These are phyloP conservation scores for Heterobasidion occidentale DNA, from an alignment of 1,284 basidiomycete species.

Conservation along the genomic window DNA sequence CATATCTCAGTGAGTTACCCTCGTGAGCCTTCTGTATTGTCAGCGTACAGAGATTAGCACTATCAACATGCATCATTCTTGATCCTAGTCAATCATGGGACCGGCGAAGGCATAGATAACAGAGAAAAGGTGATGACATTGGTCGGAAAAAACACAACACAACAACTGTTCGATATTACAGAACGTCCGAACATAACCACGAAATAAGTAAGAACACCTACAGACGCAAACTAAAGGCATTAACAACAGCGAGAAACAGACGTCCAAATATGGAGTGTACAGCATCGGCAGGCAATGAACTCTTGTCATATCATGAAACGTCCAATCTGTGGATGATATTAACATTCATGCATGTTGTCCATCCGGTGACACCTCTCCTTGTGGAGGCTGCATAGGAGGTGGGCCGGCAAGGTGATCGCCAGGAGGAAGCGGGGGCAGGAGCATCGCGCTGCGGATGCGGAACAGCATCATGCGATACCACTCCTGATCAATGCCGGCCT, in stretches of 20 bases:
- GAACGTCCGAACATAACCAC: neutral
- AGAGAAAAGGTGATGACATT: no score
- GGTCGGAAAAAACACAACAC: no score
- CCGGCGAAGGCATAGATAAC: no score
- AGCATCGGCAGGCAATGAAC: neutral
- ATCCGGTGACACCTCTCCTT: slow-evolving; percentile 5
- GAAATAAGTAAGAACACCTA: neutral
- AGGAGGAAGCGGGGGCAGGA: slow-evolving; percentile 39
- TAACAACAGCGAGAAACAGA: neutral
- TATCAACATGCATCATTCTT: no score
- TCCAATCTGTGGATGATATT: neutral
- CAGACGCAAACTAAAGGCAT: neutral
- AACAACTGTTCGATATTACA: no score
- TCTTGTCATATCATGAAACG: neutral
- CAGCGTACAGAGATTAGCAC: no score
- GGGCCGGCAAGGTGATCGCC: slow-evolving; percentile 10
- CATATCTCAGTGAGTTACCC: no score
- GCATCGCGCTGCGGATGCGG: slow-evolving; percentile 59
- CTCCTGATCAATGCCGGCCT: slow-evolving; percentile 65
- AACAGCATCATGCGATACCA: slow-evolving; percentile 80
- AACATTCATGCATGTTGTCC: neutral
- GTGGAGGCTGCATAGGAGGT: slow-evolving; percentile 7
- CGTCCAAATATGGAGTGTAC: neutral
- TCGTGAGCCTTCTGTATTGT: no score
- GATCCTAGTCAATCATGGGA: no score